Conservation (phyloP, 805 yeast species). For the Yarrowia alimentaria region DNA sequence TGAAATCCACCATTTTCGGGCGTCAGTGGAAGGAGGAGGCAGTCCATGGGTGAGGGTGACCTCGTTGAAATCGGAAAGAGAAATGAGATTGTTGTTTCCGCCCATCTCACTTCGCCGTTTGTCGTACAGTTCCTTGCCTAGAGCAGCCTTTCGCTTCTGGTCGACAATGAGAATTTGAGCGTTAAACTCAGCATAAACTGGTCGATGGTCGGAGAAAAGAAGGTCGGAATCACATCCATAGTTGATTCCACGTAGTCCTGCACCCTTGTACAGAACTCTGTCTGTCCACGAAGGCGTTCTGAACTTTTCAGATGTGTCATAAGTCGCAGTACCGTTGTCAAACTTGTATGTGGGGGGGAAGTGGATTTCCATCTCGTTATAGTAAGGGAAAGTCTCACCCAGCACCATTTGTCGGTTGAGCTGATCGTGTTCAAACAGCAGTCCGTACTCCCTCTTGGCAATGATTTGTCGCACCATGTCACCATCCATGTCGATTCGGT, state of each 20-base stretch:
- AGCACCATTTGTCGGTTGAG: constrained; percentile 67
- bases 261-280: constrained; percentile 68
- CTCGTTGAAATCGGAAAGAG: constrained; percentile 35
- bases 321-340: constrained; percentile 76
- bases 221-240: constrained; percentile 64
- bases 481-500: constrained; percentile 66
- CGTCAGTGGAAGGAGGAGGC: constrained; percentile 88
- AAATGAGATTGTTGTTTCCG: constrained; percentile 37
- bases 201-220: constrained; percentile 82
- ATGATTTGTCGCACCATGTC: constrained; percentile 68
- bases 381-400: constrained; percentile 71
- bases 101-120: constrained; percentile 49
- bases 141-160: constrained; percentile 53
- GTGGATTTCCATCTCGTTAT: constrained; percentile 69
- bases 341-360: constrained; percentile 94
- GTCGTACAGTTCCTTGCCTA: constrained; percentile 60
- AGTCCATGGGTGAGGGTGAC: constrained; percentile 44
- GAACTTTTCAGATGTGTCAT: constrained; percentile 88
- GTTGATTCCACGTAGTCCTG: constrained; percentile 56
- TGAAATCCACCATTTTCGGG: constrained; percentile 88
- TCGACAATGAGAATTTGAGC: constrained; percentile 68
- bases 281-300: constrained; percentile 99
- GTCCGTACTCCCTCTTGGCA: constrained; percentile 45
- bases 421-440: constrained; percentile 72
- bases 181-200: constrained; percentile 78